Base-by-base conservation (phyloP, 2,329 filamentous ascomycete species). In the Verticillium albo-atrum region DNA sequence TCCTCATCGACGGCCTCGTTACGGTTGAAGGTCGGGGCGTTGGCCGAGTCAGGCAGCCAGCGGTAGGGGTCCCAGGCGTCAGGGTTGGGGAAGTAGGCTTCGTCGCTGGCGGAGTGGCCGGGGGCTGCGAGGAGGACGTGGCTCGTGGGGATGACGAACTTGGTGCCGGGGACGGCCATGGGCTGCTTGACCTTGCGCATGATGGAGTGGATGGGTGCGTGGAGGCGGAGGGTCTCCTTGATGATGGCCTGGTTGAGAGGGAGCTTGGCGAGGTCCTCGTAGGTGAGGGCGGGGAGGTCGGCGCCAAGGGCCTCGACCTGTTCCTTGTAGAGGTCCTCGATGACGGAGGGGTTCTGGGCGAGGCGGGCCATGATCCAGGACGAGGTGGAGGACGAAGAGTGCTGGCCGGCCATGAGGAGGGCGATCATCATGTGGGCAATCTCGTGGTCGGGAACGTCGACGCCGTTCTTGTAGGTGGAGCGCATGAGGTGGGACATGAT, bases 381-480 rank as follows among this genome's bases (percentile, higher is more conserved):
- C 68, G 86, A 88, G 42, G 90, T 93, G 23, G 91, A 92, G 4
- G 91, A 91, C 2, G 91, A 94, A 2, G 90, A 94, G 78, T 96
- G 92, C 72, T 96, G 92, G 59, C 92, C 92, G 61, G 91, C 92
- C 91, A 96, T 96, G 63, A 96, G 85, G 25, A 96, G 83, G 6
- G 91, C 91, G 74, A 96, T 96, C 90, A 96, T 94, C 85, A 96
- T 94, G 76, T 95, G 89, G 25, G 92, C 91, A 60, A 96, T 84
- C 74, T 96, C 91, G 68, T 89, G 82, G 70, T 96, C 92, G 17
- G 92, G 89, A n/a, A 96, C 82, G 6, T 81, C 80, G 42, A 79
- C 86, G 66, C 91, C 92, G 67, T 94, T 85, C 79, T 96, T 96
- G 83, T 96, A 96, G 26, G 79, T 82, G 67, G 88, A 91, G 67